These are phyloP conservation scores for Podaxis mareebaensis DNA, from an alignment of 768 basidiomycete genomes.

Conservation along the genomic window DNA sequence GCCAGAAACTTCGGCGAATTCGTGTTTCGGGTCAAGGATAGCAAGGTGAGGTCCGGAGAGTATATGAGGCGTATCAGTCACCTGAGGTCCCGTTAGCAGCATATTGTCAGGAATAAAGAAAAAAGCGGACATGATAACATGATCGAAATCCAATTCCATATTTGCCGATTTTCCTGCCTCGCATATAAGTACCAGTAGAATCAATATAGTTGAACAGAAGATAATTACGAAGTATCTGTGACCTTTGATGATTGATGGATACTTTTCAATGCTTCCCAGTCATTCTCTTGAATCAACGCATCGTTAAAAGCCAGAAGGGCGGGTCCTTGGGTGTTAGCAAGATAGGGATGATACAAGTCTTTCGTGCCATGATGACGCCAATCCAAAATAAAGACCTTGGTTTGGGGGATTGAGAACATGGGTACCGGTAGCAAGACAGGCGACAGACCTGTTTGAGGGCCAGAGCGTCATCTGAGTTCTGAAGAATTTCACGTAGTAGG, in stretches of 20 bases:
- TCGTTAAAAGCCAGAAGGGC: conserved; percentile 40
- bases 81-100: conserved; percentile 26
- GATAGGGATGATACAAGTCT: conserved; percentile 27
- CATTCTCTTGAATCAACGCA: conserved; percentile 29
- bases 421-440: background rate
- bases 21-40: conserved; percentile 44
- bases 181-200: background rate
- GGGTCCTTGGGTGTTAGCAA: conserved; percentile 36
- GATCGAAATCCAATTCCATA: conserved; percentile 29
- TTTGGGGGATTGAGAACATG: background rate
- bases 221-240: conserved; percentile 21
- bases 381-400: conserved; percentile 34
- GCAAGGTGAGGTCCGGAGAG: conserved; percentile 40
- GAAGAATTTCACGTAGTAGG: conserved; percentile 39
- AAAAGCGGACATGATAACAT: conserved; percentile 26
- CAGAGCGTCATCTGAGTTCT: conserved; percentile 42
- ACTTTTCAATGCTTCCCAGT: conserved; percentile 39
- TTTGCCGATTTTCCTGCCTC: conserved; percentile 27
- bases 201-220: background rate
- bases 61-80: conserved; percentile 52
- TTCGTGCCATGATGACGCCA: conserved; percentile 24
- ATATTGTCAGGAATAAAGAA: background rate
- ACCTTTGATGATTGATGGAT: conserved; percentile 35
- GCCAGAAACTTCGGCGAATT: conserved; percentile 29
- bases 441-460: conserved; percentile 33